phyloP scores from a whole-genome alignment of 2,329 filamentous ascomycete genomes.

The Dactylonectria estremocensis region DNA sequence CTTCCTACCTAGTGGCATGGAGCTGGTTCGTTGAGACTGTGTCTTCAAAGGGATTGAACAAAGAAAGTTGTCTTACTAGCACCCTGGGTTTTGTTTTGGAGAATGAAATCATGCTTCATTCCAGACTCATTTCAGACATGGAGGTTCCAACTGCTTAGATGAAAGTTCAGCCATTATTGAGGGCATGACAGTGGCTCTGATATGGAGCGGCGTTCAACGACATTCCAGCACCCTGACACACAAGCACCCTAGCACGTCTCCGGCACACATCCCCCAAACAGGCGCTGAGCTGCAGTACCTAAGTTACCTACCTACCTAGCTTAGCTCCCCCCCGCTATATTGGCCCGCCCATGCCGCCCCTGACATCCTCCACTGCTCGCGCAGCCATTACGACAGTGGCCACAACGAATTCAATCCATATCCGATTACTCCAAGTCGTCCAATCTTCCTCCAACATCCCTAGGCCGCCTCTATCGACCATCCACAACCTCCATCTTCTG shows the following conservation, averaged over 20 bases:
- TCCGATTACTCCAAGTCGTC: conserved; percentile 21
- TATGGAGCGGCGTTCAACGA: neutral
- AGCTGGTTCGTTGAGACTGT: neutral
- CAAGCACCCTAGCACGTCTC: neutral
- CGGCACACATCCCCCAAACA: neutral
- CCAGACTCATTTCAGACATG: neutral
- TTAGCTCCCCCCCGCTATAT: conserved; percentile 10
- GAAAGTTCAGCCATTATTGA: conserved; percentile 2
- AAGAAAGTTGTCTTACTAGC: neutral
- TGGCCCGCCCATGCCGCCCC: conserved; percentile 15
- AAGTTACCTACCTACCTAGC: no score
- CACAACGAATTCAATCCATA: conserved; percentile 16
- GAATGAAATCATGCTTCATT: neutral
- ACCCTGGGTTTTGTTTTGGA: neutral
- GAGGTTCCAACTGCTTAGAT: neutral
- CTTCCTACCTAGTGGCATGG: conserved; percentile 4
- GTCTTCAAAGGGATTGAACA: neutral
- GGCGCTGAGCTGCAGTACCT: conserved; percentile 14
- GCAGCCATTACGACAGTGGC: conserved; percentile 28
- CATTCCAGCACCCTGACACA: neutral
- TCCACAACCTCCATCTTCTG: neutral
- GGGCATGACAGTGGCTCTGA: neutral
- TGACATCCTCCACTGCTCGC: conserved; percentile 16
- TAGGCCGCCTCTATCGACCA: neutral
- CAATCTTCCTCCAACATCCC: conserved; percentile 6